Evolutionary conservation across 176 grass and related monocot species (phyloP), one percentile per base, ranked within the genome.

Genomic region (Triticum turgidum): DNA sequence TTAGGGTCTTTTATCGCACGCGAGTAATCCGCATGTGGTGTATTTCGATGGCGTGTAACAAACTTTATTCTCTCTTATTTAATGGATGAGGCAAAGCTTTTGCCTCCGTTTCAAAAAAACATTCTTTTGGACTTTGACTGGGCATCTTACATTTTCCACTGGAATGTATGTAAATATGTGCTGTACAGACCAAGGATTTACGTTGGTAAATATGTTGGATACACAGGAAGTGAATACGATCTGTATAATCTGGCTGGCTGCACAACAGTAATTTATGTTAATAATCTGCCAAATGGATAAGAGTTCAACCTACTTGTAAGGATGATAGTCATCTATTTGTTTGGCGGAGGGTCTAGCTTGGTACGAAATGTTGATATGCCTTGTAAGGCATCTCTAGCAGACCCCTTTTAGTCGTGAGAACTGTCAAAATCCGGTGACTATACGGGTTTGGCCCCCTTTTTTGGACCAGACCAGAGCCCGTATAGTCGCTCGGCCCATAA

Each of bases 41-140:
- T 25, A 25, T 25, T 25, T 25, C 24, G 24, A 1, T 25, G 24
- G 24, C 24, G 24, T 25, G 24, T 25, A 25, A 25, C 24, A 25
- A 25, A 25, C 24, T 25, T 25, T 25, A 25, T 25, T 25, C 24
- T 25, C 24, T 25, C 24, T 25, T 25, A 25, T 25, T 25, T 25
- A 25, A 25, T 25, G 24, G 24, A 25, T 25, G 24, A 25, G 24
- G 24, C 24, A 25, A 25, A 25, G 24, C 24, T 25, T 25, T 25
- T 25, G 24, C 24, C 24, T 25, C 24, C 24, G 24, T 25, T 25
- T 25, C 24, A 25, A 25, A 25, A 25, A 25, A 86, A 62, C n/a
- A 88, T 82, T 91, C 77, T 88, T 85, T 88, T 63, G n/a, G 29
- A 76, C 61, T 17, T 67, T 89, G 86, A 37, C 78, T 78, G 73